Percentiles rank a stretch among this genome's conserved stretches.
phyloP scores from a whole-genome alignment of 768 basidiomycete genomes.

The Termitomyces sp. region DNA sequence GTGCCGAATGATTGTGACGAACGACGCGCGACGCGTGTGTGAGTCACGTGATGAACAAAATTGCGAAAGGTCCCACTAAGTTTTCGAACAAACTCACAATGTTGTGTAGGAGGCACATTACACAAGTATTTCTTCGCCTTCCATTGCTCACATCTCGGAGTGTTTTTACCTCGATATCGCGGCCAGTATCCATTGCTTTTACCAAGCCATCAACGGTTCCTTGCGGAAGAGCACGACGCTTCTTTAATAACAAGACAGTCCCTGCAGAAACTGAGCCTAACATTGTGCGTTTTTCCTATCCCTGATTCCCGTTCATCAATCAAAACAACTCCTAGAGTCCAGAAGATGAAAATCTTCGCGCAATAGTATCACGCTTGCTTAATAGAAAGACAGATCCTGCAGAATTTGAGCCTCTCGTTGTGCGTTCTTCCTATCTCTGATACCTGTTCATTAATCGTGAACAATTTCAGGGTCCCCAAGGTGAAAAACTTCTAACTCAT shows the following conservation, averaged over 20 bases:
- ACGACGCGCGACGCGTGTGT: no score
- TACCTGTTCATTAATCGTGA: not conserved
- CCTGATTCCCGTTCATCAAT: not conserved
- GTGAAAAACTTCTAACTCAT: constrained; percentile 12
- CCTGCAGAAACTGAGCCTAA: not conserved
- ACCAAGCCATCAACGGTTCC: not conserved
- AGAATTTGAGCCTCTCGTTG: not conserved
- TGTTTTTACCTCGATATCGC: not conserved
- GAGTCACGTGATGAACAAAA: not conserved
- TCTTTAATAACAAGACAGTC: not conserved
- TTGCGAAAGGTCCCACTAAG: constrained; percentile 10
- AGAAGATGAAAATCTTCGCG: constrained; percentile 7
- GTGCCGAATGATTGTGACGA: no score
- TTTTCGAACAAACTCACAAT: not conserved
- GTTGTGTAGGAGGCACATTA: constrained; percentile 6
- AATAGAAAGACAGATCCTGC: not conserved
- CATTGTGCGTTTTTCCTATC: constrained; percentile 3
- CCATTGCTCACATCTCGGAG: not conserved
- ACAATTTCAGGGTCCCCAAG: not conserved
- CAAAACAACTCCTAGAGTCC: not conserved
- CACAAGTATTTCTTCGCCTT: constrained; percentile 1
- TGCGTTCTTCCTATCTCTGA: not conserved
- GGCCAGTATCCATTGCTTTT: not conserved
- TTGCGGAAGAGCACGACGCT: not conserved
- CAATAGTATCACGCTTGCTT: not conserved